Conservation (phyloP, 2,329 filamentous ascomycete species). For the Aspergillus felis region DNA sequence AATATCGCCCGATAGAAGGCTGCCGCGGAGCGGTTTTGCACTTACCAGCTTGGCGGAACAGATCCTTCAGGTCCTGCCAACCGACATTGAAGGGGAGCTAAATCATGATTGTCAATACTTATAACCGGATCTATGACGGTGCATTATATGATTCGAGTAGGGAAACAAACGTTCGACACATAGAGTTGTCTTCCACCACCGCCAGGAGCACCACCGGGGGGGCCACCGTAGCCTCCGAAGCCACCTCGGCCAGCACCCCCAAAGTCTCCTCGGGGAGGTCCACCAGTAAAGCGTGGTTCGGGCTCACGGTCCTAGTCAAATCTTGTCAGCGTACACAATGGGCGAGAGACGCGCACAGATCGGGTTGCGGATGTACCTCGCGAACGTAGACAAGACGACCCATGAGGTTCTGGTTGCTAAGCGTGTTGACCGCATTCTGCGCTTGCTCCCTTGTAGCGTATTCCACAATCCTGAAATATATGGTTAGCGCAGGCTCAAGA, state of each 20-base stretch:
- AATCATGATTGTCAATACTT: slow-evolving; percentile 35
- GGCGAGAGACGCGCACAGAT: neutral
- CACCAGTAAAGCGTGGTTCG: slow-evolving; percentile 89
- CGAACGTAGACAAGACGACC: slow-evolving; percentile 97
- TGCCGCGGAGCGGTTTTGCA: slow-evolving; percentile 21
- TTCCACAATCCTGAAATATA: slow-evolving; percentile 85
- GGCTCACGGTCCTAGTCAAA: slow-evolving; percentile 83
- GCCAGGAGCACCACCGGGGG: slow-evolving; percentile 20
- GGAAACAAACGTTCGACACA: slow-evolving; percentile 88
- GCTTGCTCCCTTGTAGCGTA: slow-evolving; percentile 99
- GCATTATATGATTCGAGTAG: slow-evolving; percentile 12
- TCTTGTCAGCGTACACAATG: slow-evolving; percentile 4
- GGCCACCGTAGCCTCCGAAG: slow-evolving; percentile 50
- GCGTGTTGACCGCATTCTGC: slow-evolving; percentile 91
- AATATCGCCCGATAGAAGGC: slow-evolving; percentile 7
- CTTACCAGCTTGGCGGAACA: slow-evolving; percentile 97
- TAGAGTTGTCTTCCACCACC: slow-evolving; percentile 83
- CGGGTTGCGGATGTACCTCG: slow-evolving; percentile 60
- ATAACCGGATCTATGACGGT: slow-evolving; percentile 15
- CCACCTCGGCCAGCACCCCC: slow-evolving; percentile 52
- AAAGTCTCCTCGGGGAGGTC: slow-evolving; percentile 63
- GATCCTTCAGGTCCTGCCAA: slow-evolving; percentile 98
- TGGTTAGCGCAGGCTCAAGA: slow-evolving; percentile 1
- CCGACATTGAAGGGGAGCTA: slow-evolving; percentile 96
- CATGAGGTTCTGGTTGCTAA: slow-evolving; percentile 99